Percentiles rank a stretch among this genome's conserved stretches.
These are phyloP conservation scores for Wickerhamiella azyma DNA, from an alignment of 805 yeast genomes.

Conservation along the genomic window DNA sequence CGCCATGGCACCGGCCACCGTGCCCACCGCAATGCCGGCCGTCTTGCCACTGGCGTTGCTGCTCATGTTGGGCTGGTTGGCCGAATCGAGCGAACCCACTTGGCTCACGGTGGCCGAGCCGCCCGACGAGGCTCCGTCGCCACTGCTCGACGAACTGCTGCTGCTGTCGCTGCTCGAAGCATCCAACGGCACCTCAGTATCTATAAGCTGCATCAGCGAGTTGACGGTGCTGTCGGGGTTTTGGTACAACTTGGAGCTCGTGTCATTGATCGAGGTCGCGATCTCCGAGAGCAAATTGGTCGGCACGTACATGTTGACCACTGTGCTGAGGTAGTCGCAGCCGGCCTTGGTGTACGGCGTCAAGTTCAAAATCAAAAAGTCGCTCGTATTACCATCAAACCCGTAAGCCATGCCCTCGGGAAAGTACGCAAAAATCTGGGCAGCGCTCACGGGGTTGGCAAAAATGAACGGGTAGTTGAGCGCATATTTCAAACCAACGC, in stretches of 20 bases:
- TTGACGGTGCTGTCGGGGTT: conserved; percentile 42
- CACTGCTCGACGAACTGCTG: conserved; percentile 8
- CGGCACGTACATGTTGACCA: conserved; percentile 82
- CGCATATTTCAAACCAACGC: conserved; percentile 63
- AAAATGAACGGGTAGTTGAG: conserved; percentile 80
- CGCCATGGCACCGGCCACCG: conserved; percentile 59
- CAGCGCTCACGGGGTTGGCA: conserved; percentile 55
- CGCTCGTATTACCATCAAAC: conserved; percentile 30
- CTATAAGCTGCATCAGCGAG: conserved; percentile 56
- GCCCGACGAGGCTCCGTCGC: conserved; percentile 9
- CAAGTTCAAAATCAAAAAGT: conserved; percentile 50
- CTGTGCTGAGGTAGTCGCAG: conserved; percentile 56
- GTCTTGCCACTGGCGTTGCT: conserved; percentile 30
- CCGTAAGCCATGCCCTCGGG: conserved; percentile 63
- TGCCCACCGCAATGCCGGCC: conserved; percentile 72
- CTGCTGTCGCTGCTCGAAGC: not conserved
- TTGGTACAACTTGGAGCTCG: conserved; percentile 45
- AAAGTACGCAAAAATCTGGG: conserved; percentile 72
- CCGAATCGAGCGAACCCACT: conserved; percentile 26
- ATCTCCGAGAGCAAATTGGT: conserved; percentile 33
- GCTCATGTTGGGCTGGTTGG: conserved; percentile 23
- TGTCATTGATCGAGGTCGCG: conserved; percentile 35
- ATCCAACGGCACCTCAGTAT: conserved; percentile 35
- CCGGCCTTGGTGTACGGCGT: conserved; percentile 55
- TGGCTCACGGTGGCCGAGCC: conserved; percentile 22